Percentiles rank a stretch among this genome's conserved stretches.
Evolutionary conservation across 1,284 basidiomycete species (phyloP).

Genomic region (Ceratobasidium theobromae): DNA sequence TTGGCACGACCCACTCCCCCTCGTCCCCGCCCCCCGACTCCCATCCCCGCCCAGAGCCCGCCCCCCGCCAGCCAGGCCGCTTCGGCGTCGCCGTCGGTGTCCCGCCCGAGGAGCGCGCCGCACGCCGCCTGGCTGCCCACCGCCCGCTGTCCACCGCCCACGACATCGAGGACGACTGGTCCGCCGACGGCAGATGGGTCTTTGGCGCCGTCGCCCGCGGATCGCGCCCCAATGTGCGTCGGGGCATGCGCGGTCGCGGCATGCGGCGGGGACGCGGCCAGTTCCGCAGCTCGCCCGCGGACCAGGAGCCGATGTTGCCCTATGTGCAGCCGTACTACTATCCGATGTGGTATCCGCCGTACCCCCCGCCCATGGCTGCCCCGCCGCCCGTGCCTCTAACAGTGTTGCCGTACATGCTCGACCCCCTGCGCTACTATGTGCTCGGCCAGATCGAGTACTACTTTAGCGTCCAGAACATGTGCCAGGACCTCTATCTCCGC

Average conservation of each 20-base stretch:
- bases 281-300: not conserved
- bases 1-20: not conserved
- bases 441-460: constrained; percentile 54
- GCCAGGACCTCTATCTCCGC: constrained; percentile 52
- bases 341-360: constrained; percentile 13
- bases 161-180: constrained; percentile 27
- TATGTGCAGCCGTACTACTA: constrained; percentile 8
- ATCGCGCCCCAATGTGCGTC: not conserved
- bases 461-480: constrained; percentile 54
- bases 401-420: constrained; percentile 41
- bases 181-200: constrained; percentile 7
- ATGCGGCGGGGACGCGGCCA: not conserved
- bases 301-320: not conserved
- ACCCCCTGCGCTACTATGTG: constrained; percentile 45
- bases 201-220: constrained; percentile 5
- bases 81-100: constrained; percentile 26
- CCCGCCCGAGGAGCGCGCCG: not conserved
- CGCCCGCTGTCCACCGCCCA: not conserved
- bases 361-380: too few relatives aligned
- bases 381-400: constrained; percentile 39
- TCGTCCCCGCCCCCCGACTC: not conserved
- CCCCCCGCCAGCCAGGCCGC: not conserved
- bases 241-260: constrained; percentile 13
- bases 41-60: not conserved
- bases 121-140: constrained; percentile 3